Percentiles rank a stretch among this genome's conserved stretches.
Evolutionary conservation across 257 asterid genomes (phyloP).

Genomic region (Scutellaria galericulata): DNA sequence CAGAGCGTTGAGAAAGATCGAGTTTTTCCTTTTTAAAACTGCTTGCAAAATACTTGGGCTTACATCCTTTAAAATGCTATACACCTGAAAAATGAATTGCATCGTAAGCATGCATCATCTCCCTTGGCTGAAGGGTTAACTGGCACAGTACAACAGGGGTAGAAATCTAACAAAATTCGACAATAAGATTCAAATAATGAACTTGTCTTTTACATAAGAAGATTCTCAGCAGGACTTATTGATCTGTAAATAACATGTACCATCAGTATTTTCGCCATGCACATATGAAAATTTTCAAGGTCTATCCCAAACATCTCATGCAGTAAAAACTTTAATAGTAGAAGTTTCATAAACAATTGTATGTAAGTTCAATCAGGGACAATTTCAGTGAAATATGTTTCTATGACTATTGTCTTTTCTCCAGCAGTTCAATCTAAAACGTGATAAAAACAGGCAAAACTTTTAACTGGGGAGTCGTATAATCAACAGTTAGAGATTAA

Average conservation of each 20-base stretch:
- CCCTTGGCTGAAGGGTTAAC: constrained; percentile 12
- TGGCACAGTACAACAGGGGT: not conserved
- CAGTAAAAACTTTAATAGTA: not conserved
- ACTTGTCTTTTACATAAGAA: not conserved
- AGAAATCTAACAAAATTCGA: constrained; percentile 2
- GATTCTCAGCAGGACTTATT: constrained; percentile 11
- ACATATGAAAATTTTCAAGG: constrained; percentile 17
- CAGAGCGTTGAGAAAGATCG: constrained; percentile 67
- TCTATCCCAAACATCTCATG: constrained; percentile 7
- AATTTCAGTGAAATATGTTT: not conserved
- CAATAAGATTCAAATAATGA: no score
- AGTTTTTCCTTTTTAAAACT: constrained; percentile 54
- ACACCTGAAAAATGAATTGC: constrained; percentile 60
- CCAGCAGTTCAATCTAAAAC: constrained; percentile 8
- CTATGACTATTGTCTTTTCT: not conserved
- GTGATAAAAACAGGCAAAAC: not conserved
- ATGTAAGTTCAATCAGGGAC: not conserved
- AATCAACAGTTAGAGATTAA: no score
- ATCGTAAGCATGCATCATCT: constrained; percentile 21
- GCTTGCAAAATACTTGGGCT: constrained; percentile 51
- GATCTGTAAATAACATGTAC: not conserved
- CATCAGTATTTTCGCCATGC: not conserved
- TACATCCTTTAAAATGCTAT: constrained; percentile 73
- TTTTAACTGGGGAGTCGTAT: not conserved
- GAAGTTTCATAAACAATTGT: not conserved